Conservation (phyloP, 176 grass and related monocot genomes). For the Raddia distichophylla region DNA sequence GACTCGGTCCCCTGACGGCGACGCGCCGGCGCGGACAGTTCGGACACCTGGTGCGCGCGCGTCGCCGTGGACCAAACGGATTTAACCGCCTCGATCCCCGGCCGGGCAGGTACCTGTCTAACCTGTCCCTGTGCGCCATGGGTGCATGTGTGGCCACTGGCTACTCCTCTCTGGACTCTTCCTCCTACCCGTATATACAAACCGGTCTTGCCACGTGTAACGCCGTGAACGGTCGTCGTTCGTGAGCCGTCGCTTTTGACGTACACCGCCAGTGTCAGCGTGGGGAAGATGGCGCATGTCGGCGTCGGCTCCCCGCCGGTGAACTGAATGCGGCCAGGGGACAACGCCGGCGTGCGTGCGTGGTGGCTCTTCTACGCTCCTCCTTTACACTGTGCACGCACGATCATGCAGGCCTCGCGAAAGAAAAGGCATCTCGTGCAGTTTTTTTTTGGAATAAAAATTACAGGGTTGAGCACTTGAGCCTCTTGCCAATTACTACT, state of each 20-base stretch:
- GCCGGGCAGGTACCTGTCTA: not conserved
- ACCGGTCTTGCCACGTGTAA: too few relatives aligned
- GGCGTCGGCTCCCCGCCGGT: not conserved
- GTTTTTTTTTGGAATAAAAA: not conserved
- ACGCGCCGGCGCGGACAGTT: not conserved
- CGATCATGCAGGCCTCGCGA: not conserved
- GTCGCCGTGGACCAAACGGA: not conserved
- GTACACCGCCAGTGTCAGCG: not conserved
- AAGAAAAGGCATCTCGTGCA: not conserved
- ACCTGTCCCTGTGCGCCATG: not conserved
- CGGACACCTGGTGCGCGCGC: conserved; percentile 5
- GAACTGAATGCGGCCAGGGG: not conserved
- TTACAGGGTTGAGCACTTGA: too few relatives aligned
- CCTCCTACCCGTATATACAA: not conserved
- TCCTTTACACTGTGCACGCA: not conserved
- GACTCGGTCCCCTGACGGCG: not conserved
- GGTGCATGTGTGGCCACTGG: not conserved
- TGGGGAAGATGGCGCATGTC: not conserved
- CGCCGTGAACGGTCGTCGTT: too few relatives aligned
- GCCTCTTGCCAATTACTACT: too few relatives aligned
- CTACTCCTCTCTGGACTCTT: not conserved
- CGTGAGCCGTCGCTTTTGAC: not conserved
- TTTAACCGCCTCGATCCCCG: not conserved
- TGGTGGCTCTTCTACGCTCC: not conserved
- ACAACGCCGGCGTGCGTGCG: not conserved